Conservation (phyloP, 2,329 filamentous ascomycete species). For the Nemania serpens region DNA sequence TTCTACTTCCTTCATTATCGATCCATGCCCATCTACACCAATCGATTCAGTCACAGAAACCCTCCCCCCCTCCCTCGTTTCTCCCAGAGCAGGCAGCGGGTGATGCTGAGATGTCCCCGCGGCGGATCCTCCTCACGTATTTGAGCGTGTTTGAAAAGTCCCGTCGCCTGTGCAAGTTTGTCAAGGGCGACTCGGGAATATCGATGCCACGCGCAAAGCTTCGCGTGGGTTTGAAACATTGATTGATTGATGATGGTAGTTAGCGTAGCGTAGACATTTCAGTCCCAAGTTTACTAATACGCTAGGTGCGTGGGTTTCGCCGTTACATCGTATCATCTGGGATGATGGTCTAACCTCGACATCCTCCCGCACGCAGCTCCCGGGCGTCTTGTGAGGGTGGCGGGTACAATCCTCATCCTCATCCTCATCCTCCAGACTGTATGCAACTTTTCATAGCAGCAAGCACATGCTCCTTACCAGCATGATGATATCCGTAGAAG, state of each 20-base stretch:
- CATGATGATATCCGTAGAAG: slow-evolving; percentile 4
- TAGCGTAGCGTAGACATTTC: neutral
- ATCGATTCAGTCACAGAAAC: too few relatives aligned
- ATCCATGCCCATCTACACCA: neutral
- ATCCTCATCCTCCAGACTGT: slow-evolving; percentile 6
- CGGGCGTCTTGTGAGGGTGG: slow-evolving; percentile 8
- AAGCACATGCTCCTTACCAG: slow-evolving; percentile 1
- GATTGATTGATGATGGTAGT: neutral
- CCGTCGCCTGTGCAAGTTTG: slow-evolving; percentile 18
- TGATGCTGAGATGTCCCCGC: neutral
- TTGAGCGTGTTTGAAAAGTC: slow-evolving; percentile 25
- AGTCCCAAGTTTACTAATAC: slow-evolving; percentile 13
- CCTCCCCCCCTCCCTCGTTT: too few relatives aligned
- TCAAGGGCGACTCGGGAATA: slow-evolving; percentile 7
- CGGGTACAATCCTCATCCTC: neutral
- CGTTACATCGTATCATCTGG: slow-evolving; percentile 7
- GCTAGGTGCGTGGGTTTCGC: slow-evolving; percentile 5
- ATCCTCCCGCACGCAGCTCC: slow-evolving; percentile 11
- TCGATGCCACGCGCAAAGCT: neutral
- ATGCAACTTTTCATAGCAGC: neutral
- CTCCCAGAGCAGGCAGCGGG: too few relatives aligned
- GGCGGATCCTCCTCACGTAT: slow-evolving; percentile 23
- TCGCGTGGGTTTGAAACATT: slow-evolving; percentile 3
- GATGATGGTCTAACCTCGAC: slow-evolving; percentile 2
- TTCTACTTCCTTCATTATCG: neutral